phyloP scores from a whole-genome alignment of 1,284 basidiomycete genomes.

The Athelia sp. region DNA sequence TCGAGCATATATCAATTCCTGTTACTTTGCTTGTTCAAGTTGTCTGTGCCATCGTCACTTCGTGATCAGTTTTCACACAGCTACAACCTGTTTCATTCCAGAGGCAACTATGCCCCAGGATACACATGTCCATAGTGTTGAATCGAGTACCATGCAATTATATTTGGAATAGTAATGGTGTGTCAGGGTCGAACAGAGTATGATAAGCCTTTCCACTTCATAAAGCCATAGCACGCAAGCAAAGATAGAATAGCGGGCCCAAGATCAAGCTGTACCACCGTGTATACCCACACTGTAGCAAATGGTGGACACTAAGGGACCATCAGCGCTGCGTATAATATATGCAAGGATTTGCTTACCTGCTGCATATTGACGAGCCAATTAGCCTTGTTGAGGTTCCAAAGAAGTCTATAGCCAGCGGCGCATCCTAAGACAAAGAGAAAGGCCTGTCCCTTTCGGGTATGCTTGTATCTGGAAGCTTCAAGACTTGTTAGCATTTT shows the following conservation, averaged over 20 bases:
- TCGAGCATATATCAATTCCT: slow-evolving; percentile 56
- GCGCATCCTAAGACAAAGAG: slow-evolving; percentile 55
- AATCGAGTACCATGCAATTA: neutral
- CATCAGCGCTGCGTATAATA: slow-evolving; percentile 3
- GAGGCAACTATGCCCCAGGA: neutral
- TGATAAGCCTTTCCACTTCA: slow-evolving; percentile 57
- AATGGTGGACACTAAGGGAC: slow-evolving; percentile 59
- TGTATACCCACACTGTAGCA: slow-evolving; percentile 72
- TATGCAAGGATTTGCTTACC: slow-evolving; percentile 51
- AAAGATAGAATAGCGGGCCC: slow-evolving; percentile 56
- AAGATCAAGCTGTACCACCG: slow-evolving; percentile 61
- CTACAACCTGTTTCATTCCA: neutral
- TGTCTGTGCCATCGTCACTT: neutral
- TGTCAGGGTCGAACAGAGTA: slow-evolving; percentile 13
- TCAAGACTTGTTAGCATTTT: slow-evolving; percentile 5
- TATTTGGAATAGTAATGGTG: slow-evolving; percentile 49
- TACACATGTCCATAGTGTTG: neutral
- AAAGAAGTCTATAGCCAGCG: slow-evolving; percentile 62
- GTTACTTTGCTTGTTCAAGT: neutral
- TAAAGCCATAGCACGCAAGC: slow-evolving; percentile 44
- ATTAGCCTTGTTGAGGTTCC: slow-evolving; percentile 58
- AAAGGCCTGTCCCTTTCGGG: slow-evolving; percentile 43
- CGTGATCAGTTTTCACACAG: no score
- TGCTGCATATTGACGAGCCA: slow-evolving; percentile 70
- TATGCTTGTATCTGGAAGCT: slow-evolving; percentile 63